A percentile compares a stretch with the other conserved stretches of the same genome.
phyloP scores from a whole-genome alignment of 331 rosid genomes.

The Dryas integrifolia region DNA sequence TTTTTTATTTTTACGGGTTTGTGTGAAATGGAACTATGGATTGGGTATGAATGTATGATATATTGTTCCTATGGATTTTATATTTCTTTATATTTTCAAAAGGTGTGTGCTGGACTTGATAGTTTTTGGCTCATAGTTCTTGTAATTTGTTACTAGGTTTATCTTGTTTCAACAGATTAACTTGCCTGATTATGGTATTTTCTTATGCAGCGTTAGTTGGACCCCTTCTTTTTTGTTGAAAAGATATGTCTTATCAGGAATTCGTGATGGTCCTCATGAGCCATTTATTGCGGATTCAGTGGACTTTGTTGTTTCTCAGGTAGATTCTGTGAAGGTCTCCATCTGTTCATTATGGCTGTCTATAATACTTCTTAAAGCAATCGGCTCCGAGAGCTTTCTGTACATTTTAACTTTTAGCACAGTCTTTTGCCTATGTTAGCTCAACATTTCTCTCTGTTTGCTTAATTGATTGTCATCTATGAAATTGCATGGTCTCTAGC shows the following conservation, averaged over 20 bases:
- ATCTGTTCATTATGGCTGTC: not conserved
- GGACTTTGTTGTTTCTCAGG: slow-evolving; percentile 99
- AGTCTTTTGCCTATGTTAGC: not conserved
- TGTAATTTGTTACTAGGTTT: not conserved
- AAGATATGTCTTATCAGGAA: slow-evolving; percentile 94
- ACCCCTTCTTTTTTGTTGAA: slow-evolving; percentile 96
- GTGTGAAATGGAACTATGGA: not conserved
- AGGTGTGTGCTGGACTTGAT: not conserved
- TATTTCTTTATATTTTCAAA: not conserved
- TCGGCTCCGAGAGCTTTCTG: not conserved
- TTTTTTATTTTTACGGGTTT: not conserved
- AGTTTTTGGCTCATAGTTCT: not conserved
- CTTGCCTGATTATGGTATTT: slow-evolving; percentile 36
- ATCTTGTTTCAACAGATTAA: slow-evolving; percentile 10
- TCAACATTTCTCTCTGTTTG: not conserved
- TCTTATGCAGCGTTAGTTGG: slow-evolving; percentile 83
- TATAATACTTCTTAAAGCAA: not conserved
- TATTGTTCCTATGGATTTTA: not conserved
- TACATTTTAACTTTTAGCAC: not conserved
- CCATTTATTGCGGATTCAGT: slow-evolving; percentile 99
- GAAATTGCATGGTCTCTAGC: too few species aligned
- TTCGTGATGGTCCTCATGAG: slow-evolving; percentile 96
- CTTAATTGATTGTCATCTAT: not conserved
- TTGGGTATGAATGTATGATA: not conserved
- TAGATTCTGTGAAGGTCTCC: slow-evolving; percentile 30